Conservation (phyloP, 1,284 basidiomycete species). For the Mycocalia duriaeana region DNA sequence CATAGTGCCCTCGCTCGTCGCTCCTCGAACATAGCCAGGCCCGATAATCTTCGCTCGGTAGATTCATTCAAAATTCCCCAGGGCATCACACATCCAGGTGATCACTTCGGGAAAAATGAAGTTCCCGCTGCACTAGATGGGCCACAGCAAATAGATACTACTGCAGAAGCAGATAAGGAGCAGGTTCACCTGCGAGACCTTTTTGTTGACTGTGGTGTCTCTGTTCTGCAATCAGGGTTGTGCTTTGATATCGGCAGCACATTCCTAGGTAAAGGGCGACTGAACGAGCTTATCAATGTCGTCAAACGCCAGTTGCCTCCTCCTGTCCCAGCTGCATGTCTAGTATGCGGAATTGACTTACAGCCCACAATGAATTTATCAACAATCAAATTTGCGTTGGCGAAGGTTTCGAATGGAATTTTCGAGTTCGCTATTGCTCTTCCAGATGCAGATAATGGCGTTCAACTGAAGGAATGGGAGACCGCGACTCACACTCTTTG, state of each 20-base stretch:
- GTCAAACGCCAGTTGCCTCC: slow-evolving; percentile 22
- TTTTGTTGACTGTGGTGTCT: slow-evolving; percentile 45
- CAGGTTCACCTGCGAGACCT: slow-evolving; percentile 16
- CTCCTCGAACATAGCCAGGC: too few relatives aligned
- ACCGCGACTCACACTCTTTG: slow-evolving; percentile 31
- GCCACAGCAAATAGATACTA: background rate
- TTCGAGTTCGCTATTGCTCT: slow-evolving; percentile 31
- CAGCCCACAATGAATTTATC: slow-evolving; percentile 32
- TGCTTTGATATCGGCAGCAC: slow-evolving; percentile 43
- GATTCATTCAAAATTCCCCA: too few relatives aligned
- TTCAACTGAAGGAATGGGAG: slow-evolving; percentile 33
- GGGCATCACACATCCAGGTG: too few relatives aligned
- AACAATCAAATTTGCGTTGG: slow-evolving; percentile 35
- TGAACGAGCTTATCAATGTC: slow-evolving; percentile 47
- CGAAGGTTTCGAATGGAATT: slow-evolving; percentile 39
- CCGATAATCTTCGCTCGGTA: too few relatives aligned
- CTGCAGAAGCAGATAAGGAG: background rate
- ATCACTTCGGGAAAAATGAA: too few relatives aligned
- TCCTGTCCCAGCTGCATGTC: slow-evolving; percentile 22
- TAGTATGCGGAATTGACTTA: slow-evolving; percentile 35
- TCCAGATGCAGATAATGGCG: slow-evolving; percentile 27
- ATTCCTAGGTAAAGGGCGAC: slow-evolving; percentile 52
- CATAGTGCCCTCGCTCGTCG: slow-evolving; percentile 38
- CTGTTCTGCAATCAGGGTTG: slow-evolving; percentile 43
- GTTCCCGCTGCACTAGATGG: too few relatives aligned